These are phyloP conservation scores for Apiotrichum siamense DNA, from an alignment of 1,284 basidiomycete species.

Conservation along the genomic window DNA sequence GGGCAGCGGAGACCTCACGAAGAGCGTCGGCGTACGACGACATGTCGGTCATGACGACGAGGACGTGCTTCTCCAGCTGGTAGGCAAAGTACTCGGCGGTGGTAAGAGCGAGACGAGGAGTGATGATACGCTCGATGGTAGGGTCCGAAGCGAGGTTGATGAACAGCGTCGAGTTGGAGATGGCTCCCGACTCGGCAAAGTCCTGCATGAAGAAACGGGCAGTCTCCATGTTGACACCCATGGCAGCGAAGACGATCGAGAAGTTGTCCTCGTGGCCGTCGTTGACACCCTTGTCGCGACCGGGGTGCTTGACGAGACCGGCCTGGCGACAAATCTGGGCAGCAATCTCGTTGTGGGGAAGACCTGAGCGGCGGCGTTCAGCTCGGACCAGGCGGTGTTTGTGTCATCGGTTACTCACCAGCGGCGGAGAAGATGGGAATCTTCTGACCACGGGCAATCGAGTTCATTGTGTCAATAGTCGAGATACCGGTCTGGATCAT, in stretches of 20 bases:
- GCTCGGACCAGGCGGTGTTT: not conserved
- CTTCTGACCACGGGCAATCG: conserved; percentile 99
- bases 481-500: conserved; percentile 99
- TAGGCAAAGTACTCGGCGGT: conserved; percentile 99
- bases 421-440: conserved; percentile 99
- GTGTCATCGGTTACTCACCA: conserved; percentile 19
- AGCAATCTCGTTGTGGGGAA: conserved; percentile 99
- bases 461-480: conserved; percentile 98
- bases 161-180: conserved; percentile 97
- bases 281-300: conserved; percentile 80
- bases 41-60: conserved; percentile 99
- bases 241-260: conserved; percentile 98
- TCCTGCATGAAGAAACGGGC: conserved; percentile 99
- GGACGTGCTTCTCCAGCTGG: conserved; percentile 98
- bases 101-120: conserved; percentile 93
- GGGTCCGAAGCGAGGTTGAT: conserved; percentile 99
- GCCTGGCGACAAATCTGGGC: conserved; percentile 99
- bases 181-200: conserved; percentile 97
- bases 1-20: conserved; percentile 77
- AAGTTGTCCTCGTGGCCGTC: conserved; percentile 99
- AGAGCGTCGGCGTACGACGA: conserved; percentile 30
- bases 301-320: conserved; percentile 85
- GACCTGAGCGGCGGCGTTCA: conserved; percentile 53
- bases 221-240: conserved; percentile 99
- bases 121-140: conserved; percentile 99